Evolutionary conservation across 768 basidiomycete genomes (phyloP).

Genomic region (Leucocoprinus birnbaumii): DNA sequence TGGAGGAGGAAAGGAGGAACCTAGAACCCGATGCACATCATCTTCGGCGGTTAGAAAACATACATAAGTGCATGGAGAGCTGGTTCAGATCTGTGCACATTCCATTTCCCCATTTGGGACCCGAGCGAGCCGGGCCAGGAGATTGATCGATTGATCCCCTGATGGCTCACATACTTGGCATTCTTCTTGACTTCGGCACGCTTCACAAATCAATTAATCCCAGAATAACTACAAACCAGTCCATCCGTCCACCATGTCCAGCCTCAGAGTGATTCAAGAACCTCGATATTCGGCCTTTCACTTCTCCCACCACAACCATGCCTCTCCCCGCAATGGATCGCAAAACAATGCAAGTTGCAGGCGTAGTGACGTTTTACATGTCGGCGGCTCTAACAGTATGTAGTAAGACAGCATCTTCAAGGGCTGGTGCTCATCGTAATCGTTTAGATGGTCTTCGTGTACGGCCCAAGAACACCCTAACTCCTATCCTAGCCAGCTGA

Average conservation of each 20-base stretch:
- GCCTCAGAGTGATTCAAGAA: neutral
- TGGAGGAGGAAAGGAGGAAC: neutral
- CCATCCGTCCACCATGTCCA: constrained; percentile 2
- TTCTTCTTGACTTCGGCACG: neutral
- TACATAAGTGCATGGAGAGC: neutral
- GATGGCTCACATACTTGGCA: neutral
- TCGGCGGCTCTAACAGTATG: constrained; percentile 67
- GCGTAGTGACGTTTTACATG: constrained; percentile 82
- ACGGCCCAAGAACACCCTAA: constrained; percentile 12
- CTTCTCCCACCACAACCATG: constrained; percentile 21
- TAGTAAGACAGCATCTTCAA: constrained; percentile 15
- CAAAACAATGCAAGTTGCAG: constrained; percentile 52
- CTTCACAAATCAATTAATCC: neutral
- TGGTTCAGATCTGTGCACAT: neutral
- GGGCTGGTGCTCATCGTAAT: neutral
- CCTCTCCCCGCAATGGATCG: constrained; percentile 24
- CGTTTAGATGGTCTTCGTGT: constrained; percentile 52
- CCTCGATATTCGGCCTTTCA: neutral
- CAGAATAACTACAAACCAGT: constrained; percentile 3
- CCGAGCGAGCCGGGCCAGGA: constrained; percentile 1
- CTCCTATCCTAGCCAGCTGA: constrained; percentile 11
- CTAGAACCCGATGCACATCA: neutral
- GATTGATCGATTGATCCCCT: neutral
- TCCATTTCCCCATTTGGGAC: constrained; percentile 7
- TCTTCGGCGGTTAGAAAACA: neutral